Evolutionary conservation across 2,329 filamentous ascomycete genomes (phyloP).

Genomic region (Hysterium pulicare): DNA sequence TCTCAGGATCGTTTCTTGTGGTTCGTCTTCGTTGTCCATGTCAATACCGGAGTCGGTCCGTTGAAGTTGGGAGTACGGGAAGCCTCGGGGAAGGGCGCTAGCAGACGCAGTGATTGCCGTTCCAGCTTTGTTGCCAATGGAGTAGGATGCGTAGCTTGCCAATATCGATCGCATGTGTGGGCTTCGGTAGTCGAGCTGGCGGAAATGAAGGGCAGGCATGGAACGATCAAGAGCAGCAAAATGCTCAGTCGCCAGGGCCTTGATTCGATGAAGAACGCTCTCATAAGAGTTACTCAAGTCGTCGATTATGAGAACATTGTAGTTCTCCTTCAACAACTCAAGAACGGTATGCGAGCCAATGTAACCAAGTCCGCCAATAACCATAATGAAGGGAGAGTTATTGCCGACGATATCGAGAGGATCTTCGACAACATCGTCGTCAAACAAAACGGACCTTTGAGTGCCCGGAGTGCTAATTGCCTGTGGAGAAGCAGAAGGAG

Average conservation of each 20-base stretch:
- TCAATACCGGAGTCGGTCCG: slow-evolving; percentile 32
- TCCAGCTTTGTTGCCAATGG: slow-evolving; percentile 15
- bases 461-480: slow-evolving; percentile 44
- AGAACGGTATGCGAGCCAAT: slow-evolving; percentile 56
- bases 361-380: slow-evolving; percentile 54
- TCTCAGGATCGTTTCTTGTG: slow-evolving; percentile 14
- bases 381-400: slow-evolving; percentile 45
- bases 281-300: slow-evolving; percentile 46
- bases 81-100: slow-evolving; percentile 22
- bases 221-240: slow-evolving; percentile 38
- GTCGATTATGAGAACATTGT: slow-evolving; percentile 51
- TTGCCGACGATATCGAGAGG: slow-evolving; percentile 38
- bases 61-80: slow-evolving; percentile 25
- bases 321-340: slow-evolving; percentile 52
- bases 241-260: slow-evolving; percentile 32
- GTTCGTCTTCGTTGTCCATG: slow-evolving; percentile 21
- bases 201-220: slow-evolving; percentile 46
- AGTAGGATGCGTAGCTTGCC: slow-evolving; percentile 38
- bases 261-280: slow-evolving; percentile 37
- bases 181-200: slow-evolving; percentile 49
- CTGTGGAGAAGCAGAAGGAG: slow-evolving; percentile 21
- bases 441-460: slow-evolving; percentile 44
- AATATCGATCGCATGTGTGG: slow-evolving; percentile 43
- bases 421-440: slow-evolving; percentile 45
- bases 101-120: slow-evolving; percentile 7